phyloP scores from a whole-genome alignment of 2,329 filamentous ascomycete genomes.

The Rutstroemia sydowiana region DNA sequence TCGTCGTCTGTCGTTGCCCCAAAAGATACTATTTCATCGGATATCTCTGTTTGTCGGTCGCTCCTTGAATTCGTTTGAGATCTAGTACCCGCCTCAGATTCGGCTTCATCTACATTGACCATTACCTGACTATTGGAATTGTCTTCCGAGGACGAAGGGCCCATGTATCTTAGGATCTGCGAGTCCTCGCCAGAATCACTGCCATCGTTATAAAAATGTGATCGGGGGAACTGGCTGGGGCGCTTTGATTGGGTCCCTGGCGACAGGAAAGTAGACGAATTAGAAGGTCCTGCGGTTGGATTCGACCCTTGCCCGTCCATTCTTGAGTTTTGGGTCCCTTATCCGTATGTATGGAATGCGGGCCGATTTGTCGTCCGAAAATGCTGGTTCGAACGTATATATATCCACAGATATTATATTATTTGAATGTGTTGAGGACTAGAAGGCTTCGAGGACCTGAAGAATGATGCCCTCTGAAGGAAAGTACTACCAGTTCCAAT shows the following conservation, averaged over 20 bases:
- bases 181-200: slow-evolving; percentile 9
- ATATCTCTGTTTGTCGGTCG: neutral
- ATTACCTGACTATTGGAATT: slow-evolving; percentile 9
- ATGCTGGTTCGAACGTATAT: neutral
- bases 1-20: slow-evolving; percentile 5
- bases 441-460: neutral
- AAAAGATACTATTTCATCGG: neutral
- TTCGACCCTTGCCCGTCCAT: slow-evolving; percentile 4
- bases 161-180: slow-evolving; percentile 6
- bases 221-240: slow-evolving; percentile 6
- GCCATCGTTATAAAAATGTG: slow-evolving; percentile 6
- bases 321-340: neutral
- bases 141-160: slow-evolving; percentile 9
- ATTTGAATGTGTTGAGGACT: neutral
- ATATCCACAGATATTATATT: neutral
- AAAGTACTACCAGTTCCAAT: neutral
- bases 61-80: neutral
- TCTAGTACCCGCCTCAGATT: slow-evolving; percentile 1
- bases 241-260: slow-evolving; percentile 1
- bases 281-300: neutral
- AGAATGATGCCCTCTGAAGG: neutral
- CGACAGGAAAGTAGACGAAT: neutral
- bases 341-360: neutral
- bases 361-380: neutral
- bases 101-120: neutral